These are phyloP conservation scores for Takakia lepidozioides DNA, from an alignment of 225 moss, liverwort and hornwort species.

Conservation along the genomic window DNA sequence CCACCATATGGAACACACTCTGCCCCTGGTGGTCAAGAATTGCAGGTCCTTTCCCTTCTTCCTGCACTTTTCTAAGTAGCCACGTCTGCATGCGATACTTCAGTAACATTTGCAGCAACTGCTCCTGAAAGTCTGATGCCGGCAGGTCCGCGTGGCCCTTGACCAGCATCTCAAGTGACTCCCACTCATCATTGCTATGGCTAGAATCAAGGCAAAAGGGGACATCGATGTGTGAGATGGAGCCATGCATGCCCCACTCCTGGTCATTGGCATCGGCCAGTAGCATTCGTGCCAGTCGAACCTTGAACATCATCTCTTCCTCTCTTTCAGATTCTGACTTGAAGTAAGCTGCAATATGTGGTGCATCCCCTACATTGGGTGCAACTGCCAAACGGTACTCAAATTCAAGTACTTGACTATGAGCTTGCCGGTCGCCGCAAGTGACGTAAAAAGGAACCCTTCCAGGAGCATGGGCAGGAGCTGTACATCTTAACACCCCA, in stretches of 20 bases:
- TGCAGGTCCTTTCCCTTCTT: conserved; percentile 63
- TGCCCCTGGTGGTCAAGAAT: conserved; percentile 69
- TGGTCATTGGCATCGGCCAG: conserved; percentile 27
- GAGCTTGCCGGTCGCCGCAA: conserved; percentile 66
- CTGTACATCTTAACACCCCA: conserved; percentile 65
- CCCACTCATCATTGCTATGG: conserved; percentile 49
- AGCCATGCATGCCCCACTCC: background rate
- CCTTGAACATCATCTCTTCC: conserved; percentile 50
- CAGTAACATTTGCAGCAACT: conserved; percentile 53
- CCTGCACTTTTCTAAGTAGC: conserved; percentile 47
- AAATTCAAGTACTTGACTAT: conserved; percentile 76
- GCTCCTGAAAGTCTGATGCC: conserved; percentile 49
- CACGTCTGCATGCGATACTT: conserved; percentile 62
- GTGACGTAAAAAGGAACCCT: conserved; percentile 73
- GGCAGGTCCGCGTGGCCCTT: conserved; percentile 14
- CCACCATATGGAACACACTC: conserved; percentile 76
- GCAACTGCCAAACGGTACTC: conserved; percentile 55
- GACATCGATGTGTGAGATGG: background rate
- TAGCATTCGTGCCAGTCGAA: conserved; percentile 70
- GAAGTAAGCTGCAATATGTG: conserved; percentile 9
- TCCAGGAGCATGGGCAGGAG: conserved; percentile 54
- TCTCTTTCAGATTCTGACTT: conserved; percentile 24
- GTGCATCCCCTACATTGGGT: too few relatives aligned
- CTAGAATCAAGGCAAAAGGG: conserved; percentile 21
- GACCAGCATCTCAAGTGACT: conserved; percentile 45